Evolutionary conservation across 2,329 filamentous ascomycete genomes (phyloP).

Genomic region (Hymenoscyphus fructigenus): DNA sequence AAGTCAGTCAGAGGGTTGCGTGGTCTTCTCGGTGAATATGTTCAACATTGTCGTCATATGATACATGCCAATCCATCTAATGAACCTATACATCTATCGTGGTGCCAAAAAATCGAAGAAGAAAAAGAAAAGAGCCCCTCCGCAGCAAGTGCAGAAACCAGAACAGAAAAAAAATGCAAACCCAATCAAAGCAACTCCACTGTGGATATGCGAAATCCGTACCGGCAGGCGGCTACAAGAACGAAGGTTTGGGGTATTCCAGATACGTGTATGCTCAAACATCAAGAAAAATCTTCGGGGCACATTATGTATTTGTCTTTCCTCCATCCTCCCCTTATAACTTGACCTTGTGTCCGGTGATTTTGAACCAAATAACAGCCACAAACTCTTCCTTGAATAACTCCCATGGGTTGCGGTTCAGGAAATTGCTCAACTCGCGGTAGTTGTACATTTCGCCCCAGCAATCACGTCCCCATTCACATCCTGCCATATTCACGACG

Average conservation of each 20-base stretch:
- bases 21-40: not conserved
- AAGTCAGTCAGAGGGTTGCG: not conserved
- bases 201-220: not conserved
- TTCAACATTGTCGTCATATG: constrained; percentile 13
- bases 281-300: not conserved
- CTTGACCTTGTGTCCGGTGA: constrained; percentile 52
- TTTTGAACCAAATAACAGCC: constrained; percentile 60
- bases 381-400: constrained; percentile 66
- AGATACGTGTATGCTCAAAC: constrained; percentile 11
- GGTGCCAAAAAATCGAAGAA: not conserved
- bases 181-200: not conserved
- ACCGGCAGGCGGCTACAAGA: constrained; percentile 4
- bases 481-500: constrained; percentile 97
- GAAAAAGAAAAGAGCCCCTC: not conserved
- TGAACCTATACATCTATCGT: not conserved
- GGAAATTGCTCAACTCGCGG: constrained; percentile 83
- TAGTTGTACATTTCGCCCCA: constrained; percentile 98
- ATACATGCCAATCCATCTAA: constrained; percentile 9
- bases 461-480: constrained; percentile 94
- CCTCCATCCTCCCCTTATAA: constrained; percentile 23
- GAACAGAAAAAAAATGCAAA: not conserved
- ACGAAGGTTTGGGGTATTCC: constrained; percentile 13
- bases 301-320: not conserved
- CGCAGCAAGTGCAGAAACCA: not conserved
- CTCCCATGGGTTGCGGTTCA: constrained; percentile 85